Evolutionary conservation across 1,284 basidiomycete genomes (phyloP).

Genomic region (Puccinia triticina): DNA sequence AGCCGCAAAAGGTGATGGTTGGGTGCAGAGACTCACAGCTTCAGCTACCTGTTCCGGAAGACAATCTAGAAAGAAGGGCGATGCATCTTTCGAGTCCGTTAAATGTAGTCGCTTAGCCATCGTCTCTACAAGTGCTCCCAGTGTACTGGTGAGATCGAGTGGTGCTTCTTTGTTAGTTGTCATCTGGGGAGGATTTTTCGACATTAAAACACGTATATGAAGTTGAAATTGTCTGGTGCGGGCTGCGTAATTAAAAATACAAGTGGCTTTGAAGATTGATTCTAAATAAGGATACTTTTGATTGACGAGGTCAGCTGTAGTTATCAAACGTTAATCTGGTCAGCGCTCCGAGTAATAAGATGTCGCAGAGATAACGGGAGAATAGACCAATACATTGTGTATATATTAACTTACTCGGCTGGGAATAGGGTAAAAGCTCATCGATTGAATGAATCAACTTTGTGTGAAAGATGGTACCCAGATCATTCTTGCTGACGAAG

Average conservation of each 20-base stretch:
- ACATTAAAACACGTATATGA: slow-evolving; percentile 44
- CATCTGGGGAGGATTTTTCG: slow-evolving; percentile 38
- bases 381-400: not conserved
- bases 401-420: slow-evolving; percentile 27
- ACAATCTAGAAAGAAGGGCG: slow-evolving; percentile 46
- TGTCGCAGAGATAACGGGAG: not conserved
- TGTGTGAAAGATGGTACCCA: slow-evolving; percentile 39
- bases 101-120: slow-evolving; percentile 49
- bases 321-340: not conserved
- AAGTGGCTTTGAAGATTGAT: slow-evolving; percentile 48
- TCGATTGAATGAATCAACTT: slow-evolving; percentile 49
- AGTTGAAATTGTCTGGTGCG: slow-evolving; percentile 49
- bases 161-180: not conserved
- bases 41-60: slow-evolving; percentile 48
- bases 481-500: slow-evolving; percentile 41
- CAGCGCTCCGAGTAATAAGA: not conserved
- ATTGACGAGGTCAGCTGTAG: slow-evolving; percentile 39
- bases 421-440: slow-evolving; percentile 45
- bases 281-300: slow-evolving; percentile 52
- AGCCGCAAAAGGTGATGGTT: not conserved
- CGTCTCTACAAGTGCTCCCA: slow-evolving; percentile 43
- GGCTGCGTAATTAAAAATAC: slow-evolving; percentile 47
- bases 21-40: slow-evolving; percentile 41
- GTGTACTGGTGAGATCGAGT: slow-evolving; percentile 13
- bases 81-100: slow-evolving; percentile 50